phyloP scores from a whole-genome alignment of 768 basidiomycete genomes.

The Calocybe cyanea region DNA sequence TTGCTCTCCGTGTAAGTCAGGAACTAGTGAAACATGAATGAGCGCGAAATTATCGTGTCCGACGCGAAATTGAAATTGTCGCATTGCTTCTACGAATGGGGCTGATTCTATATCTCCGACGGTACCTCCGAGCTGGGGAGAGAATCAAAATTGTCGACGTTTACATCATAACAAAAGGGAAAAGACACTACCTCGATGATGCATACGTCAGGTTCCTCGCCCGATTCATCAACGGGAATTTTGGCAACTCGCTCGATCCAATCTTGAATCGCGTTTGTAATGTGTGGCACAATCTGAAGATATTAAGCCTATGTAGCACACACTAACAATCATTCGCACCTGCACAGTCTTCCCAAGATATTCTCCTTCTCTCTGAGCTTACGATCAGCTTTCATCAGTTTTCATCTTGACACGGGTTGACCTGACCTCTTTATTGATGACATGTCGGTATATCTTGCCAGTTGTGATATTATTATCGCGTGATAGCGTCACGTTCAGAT shows the following conservation, averaged over 20 bases:
- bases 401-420: conserved; percentile 4
- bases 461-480: conserved; percentile 98
- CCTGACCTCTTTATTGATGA: conserved; percentile 93
- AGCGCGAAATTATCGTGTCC: conserved; percentile 96
- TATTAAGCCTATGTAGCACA: neutral
- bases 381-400: conserved; percentile 1
- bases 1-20: conserved; percentile 97
- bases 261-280: conserved; percentile 96
- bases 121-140: conserved; percentile 86
- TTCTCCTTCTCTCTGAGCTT: conserved; percentile 66
- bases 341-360: conserved; percentile 98
- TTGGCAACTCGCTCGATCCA: conserved; percentile 96
- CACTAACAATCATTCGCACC: conserved; percentile 35
- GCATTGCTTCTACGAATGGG: conserved; percentile 97
- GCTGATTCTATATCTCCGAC: conserved; percentile 99
- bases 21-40: conserved; percentile 96
- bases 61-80: conserved; percentile 99
- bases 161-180: neutral
- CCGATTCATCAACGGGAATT: conserved; percentile 92
- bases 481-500: conserved; percentile 90
- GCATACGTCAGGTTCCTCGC: conserved; percentile 91
- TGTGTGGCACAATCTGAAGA: conserved; percentile 79
- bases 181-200: conserved; percentile 84
- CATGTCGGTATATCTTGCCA: conserved; percentile 94
- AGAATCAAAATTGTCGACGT: neutral